phyloP scores from a whole-genome alignment of 441 rosid genomes.

The Omphalea diandra region DNA sequence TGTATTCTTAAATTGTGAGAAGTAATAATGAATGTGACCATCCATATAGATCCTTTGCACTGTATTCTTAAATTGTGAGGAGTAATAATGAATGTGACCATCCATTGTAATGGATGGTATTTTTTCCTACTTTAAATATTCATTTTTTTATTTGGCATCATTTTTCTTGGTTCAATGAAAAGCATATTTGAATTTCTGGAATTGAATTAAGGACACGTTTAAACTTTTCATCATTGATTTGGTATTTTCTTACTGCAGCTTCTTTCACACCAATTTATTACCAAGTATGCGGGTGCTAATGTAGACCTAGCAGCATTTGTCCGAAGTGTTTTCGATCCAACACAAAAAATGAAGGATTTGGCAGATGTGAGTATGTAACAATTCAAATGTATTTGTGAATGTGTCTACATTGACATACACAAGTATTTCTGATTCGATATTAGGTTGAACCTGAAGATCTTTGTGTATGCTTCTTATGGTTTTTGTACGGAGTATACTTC shows the following conservation, averaged over 20 bases:
- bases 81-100: neutral
- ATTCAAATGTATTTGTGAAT: neutral
- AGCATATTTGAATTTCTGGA: no score
- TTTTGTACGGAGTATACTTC: neutral
- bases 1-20: neutral
- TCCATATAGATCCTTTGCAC: no score
- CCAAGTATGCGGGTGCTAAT: conserved; percentile 49
- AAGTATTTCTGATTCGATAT: no score
- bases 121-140: neutral
- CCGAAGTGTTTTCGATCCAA: conserved; percentile 80
- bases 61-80: no score
- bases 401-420: no score
- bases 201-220: neutral
- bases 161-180: no score
- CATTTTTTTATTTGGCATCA: no score
- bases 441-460: neutral
- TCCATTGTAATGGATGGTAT: neutral
- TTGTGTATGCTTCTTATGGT: neutral
- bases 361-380: conserved; percentile 72
- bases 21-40: neutral
- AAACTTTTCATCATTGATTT: neutral
- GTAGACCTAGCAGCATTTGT: conserved; percentile 80
- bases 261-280: conserved; percentile 78
- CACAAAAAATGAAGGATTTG: conserved; percentile 80
- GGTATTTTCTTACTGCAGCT: conserved; percentile 56